Evolutionary conservation across 2,329 filamentous ascomycete species (phyloP), one percentile per base, ranked within the genome.

Genomic region (Albifimbria verrucaria): DNA sequence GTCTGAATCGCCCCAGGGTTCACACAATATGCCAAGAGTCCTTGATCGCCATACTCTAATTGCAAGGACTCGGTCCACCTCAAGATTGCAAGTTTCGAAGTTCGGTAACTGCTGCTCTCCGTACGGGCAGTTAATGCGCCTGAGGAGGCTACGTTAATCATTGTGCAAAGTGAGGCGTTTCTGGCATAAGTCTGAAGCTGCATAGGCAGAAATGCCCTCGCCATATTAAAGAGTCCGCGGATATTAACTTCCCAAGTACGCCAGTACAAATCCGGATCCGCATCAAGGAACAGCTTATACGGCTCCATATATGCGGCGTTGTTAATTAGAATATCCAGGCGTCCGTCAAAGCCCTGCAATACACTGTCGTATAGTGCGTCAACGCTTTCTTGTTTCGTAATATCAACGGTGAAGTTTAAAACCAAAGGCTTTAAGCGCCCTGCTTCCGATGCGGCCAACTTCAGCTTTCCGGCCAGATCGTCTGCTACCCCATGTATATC

Each of bases 41-140:
- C 74, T 54, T 77, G 7, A 42, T 28, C 70, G 59, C 55, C 68
- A 59, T 80, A 75, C 47, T 82, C 81, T 0, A 63, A 61, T 39
- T 70, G 66, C 17, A 80, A 55, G 55, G 72, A 75, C 59, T 83
- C 78, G 0, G 73, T 77, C 47, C 83, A 69, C 15, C 77, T 67
- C n/a, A 75, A 3, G 66, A 68, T 24, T 6, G 32, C 32, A 12
- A 39, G 32, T n/a, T 39, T 39, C 11, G 32, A 39, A n/a, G 5
- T 39, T 39, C 32, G 32, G 11, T 39, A 39, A 39, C 32, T 39
- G 15, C 12, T 12, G 11, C 32, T 12, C 6, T 4, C 12, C 4
- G 32, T 12, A 15, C 32, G 32, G 5, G 32, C 32, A 12, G 5
- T 39, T 15, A 39, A 39, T 6, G 32, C 32, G 4, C 32, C 32